Evolutionary conservation across 2,329 filamentous ascomycete genomes (phyloP).

Genomic region (Colletotrichum lindemuthianum): DNA sequence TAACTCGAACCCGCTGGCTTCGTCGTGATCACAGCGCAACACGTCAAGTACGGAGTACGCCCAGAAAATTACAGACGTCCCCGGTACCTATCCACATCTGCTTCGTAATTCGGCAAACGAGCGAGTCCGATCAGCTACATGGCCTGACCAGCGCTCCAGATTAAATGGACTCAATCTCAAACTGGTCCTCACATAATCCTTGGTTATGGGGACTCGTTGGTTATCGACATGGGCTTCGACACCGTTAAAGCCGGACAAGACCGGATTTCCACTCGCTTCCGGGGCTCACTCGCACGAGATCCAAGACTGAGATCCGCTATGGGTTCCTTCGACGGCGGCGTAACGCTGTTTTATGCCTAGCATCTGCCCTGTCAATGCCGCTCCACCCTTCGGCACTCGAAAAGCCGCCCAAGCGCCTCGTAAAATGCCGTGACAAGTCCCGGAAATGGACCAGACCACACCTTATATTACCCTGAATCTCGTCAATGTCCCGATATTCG

Average conservation of each 20-base stretch:
- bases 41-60: background rate
- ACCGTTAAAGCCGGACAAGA: slow-evolving; percentile 28
- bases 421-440: slow-evolving; percentile 35
- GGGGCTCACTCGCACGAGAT: slow-evolving; percentile 35
- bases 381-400: slow-evolving; percentile 35
- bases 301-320: slow-evolving; percentile 33
- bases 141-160: slow-evolving; percentile 28
- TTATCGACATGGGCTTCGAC: slow-evolving; percentile 22
- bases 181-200: slow-evolving; percentile 21
- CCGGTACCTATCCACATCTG: slow-evolving; percentile 11
- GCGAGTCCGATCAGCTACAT: slow-evolving; percentile 33
- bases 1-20: background rate
- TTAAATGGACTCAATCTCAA: slow-evolving; percentile 27
- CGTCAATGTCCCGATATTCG: slow-evolving; percentile 26
- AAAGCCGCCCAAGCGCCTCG: slow-evolving; percentile 34
- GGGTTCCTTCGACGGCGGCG: slow-evolving; percentile 26
- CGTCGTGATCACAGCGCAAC: slow-evolving; percentile 11
- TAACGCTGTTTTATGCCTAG: slow-evolving; percentile 33
- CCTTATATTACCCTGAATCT: slow-evolving; percentile 35
- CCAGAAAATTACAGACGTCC: background rate
- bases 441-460: slow-evolving; percentile 35
- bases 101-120: slow-evolving; percentile 35
- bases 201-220: slow-evolving; percentile 7
- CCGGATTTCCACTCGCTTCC: slow-evolving; percentile 30
- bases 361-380: slow-evolving; percentile 28